Evolutionary conservation across 306 rosid genomes (phyloP).

Genomic region (Gillenia trifoliata): DNA sequence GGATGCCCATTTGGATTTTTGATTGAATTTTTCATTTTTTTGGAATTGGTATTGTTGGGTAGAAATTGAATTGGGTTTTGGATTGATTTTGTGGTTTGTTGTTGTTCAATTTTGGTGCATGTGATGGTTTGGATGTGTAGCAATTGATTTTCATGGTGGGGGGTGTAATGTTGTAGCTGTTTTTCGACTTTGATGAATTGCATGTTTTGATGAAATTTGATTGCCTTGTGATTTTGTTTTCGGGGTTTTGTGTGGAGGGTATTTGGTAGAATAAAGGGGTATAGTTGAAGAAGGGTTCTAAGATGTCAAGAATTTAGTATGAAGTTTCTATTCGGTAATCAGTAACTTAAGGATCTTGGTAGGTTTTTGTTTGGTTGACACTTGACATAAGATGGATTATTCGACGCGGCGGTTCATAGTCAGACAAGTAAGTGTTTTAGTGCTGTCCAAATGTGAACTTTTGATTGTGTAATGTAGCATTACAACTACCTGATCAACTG

Average conservation of each 20-base stretch:
- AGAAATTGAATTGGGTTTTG: conserved; percentile 18
- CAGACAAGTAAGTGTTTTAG: background rate
- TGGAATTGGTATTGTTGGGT: background rate
- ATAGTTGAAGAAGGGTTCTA: background rate
- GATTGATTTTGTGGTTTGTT: conserved; percentile 10
- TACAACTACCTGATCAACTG: background rate
- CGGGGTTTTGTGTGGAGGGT: background rate
- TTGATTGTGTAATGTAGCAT: background rate
- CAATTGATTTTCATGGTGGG: conserved; percentile 16
- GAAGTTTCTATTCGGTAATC: background rate
- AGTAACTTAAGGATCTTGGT: background rate
- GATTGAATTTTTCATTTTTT: conserved; percentile 2
- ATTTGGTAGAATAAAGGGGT: background rate
- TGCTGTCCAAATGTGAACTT: background rate
- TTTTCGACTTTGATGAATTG: background rate
- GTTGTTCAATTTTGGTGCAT: background rate
- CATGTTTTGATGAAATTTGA: background rate
- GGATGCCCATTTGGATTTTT: conserved; percentile 6
- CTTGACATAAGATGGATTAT: background rate
- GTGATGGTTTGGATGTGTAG: background rate
- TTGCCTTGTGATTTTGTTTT: conserved; percentile 2
- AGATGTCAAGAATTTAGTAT: background rate
- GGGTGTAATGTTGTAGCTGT: background rate
- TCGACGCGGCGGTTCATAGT: background rate
- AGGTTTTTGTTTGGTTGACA: background rate